phyloP scores from a whole-genome alignment of 2,329 filamentous ascomycete genomes.

The Neurospora crassa region DNA sequence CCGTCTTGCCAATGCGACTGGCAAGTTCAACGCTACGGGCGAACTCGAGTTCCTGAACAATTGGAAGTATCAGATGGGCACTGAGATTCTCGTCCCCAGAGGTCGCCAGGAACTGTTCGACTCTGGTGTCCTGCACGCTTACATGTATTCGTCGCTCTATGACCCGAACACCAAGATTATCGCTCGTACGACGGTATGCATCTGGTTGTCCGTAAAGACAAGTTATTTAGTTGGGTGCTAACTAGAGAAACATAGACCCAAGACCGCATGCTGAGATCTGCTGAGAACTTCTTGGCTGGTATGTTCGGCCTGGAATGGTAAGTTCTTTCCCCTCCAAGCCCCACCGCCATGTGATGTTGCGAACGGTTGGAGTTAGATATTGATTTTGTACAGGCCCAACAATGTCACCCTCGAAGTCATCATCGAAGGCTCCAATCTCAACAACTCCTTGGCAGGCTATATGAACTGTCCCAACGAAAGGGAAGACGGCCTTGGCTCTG shows the following conservation, averaged over 20 bases:
- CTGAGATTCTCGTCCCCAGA: conserved; percentile 62
- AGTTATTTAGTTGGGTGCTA: not conserved
- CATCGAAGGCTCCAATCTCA: conserved; percentile 54
- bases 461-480: conserved; percentile 55
- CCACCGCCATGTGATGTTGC: too few species aligned
- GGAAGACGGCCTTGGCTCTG: conserved; percentile 39
- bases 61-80: conserved; percentile 61
- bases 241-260: conserved; percentile 41
- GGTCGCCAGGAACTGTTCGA: conserved; percentile 64
- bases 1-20: conserved; percentile 42
- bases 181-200: conserved; percentile 52
- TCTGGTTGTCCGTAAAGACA: not conserved
- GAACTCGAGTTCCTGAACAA: conserved; percentile 55
- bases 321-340: conserved; percentile 3
- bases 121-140: conserved; percentile 59
- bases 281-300: conserved; percentile 69
- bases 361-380: not conserved
- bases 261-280: conserved; percentile 66
- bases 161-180: conserved; percentile 65
- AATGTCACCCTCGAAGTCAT: conserved; percentile 65
- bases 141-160: conserved; percentile 62
- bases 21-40: conserved; percentile 46
- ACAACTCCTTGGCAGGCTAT: conserved; percentile 63
- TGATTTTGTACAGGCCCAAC: conserved; percentile 36
- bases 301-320: conserved; percentile 68